Percentiles rank a stretch among this genome's conserved stretches.
phyloP scores from a whole-genome alignment of 805 yeast species.

The Yamadazyma sp. region DNA sequence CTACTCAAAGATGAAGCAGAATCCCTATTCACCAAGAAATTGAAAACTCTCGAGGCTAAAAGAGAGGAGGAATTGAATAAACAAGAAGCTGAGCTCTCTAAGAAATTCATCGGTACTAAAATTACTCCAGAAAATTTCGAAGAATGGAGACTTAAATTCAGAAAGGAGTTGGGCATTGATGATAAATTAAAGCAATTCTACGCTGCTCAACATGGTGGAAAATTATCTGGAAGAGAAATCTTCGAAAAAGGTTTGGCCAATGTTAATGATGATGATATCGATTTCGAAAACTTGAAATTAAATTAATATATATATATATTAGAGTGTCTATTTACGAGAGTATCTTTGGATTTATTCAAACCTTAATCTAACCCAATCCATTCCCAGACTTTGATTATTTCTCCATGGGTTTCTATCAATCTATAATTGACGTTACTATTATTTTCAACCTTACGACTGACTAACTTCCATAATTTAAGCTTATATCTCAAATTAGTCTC shows the following conservation, averaged over 20 bases:
- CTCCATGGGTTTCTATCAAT: slow-evolving; percentile 77
- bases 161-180: slow-evolving; percentile 71
- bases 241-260: slow-evolving; percentile 87
- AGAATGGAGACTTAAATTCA: slow-evolving; percentile 70
- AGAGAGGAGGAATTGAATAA: slow-evolving; percentile 58
- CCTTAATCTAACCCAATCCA: slow-evolving; percentile 51
- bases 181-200: slow-evolving; percentile 52
- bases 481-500: slow-evolving; percentile 38
- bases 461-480: slow-evolving; percentile 55
- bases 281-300: slow-evolving; percentile 2
- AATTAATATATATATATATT: no score
- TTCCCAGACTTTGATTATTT: slow-evolving; percentile 83
- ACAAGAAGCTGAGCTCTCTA: slow-evolving; percentile 79
- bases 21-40: slow-evolving; percentile 51
- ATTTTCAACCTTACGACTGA: slow-evolving; percentile 54
- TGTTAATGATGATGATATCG: slow-evolving; percentile 37
- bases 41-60: slow-evolving; percentile 17
- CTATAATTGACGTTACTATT: slow-evolving; percentile 63
- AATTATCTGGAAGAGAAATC: slow-evolving; percentile 82
- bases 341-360: neutral
- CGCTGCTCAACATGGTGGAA: slow-evolving; percentile 63
- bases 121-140: slow-evolving; percentile 76
- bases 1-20: slow-evolving; percentile 83
- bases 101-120: slow-evolving; percentile 86
- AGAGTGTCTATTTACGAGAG: neutral